Base-by-base conservation (phyloP, 495 filamentous ascomycete genomes). In the Talaromyces proteolyticus region DNA sequence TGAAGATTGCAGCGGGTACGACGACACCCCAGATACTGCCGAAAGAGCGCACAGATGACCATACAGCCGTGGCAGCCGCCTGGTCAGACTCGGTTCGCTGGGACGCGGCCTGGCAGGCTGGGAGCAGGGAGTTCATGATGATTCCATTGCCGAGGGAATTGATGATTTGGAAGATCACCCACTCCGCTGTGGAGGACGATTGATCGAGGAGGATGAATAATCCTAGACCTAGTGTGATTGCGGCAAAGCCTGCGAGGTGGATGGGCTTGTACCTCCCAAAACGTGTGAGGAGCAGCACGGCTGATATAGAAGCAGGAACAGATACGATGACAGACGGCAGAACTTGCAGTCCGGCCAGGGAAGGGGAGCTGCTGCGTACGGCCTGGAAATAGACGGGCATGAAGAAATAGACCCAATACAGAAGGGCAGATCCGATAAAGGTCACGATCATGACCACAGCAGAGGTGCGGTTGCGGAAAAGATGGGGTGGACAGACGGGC, bases 1-100 rank as follows among this genome's bases (percentile, higher is more conserved):
- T 77, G 61, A 82, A 80, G 10, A 79, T 64, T 5, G 68, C 66
- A 1, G 67, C 59, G 6, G 78, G 72, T 24, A 82, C 64, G 1
- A 74, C 54, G 0, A 76, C 67, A 5, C 74, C 77, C 76, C 75
- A 79, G 22, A 80, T 65, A 34, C 46, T 44, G 0, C 76, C 77
- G 21, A 79, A 70, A 25, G 50, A 63, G 4, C 77, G 67, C 3
- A 78, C 22, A 26, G 79, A 80, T 0, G 57, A 52, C 63, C 64
- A 82, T 1, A 65, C 66, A 0, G 52, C 67, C 0, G 72, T 77
- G 3, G 68, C 63, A 3, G 57, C 49, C 1, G 73, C 76, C 1
- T 54, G 47, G 39, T 80, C 68, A 1, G 50, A 26, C 36, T 75
- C 70, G 0, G 56, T 38, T n/a, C n/a, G n/a, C n/a, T n/a, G n/a